phyloP scores from a whole-genome alignment of 163 green algal species.

The Volvox carteri region DNA sequence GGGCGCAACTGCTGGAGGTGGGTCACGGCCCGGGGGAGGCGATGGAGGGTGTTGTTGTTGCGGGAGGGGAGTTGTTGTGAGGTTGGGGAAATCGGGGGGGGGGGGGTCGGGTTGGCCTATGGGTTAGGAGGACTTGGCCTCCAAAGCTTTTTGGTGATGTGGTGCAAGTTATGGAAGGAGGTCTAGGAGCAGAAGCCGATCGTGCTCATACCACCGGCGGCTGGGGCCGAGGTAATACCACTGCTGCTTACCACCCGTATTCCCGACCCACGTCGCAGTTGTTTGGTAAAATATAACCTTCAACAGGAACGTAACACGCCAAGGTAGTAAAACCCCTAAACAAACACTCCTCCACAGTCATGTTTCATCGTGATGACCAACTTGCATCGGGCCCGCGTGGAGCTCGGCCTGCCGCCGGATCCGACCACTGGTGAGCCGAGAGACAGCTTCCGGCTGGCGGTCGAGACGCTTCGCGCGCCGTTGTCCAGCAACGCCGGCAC shows the following conservation, averaged over 20 bases:
- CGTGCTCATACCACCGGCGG: too few species aligned
- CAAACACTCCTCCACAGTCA: constrained; percentile 6
- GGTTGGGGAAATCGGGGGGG: neutral
- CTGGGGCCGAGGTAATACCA: too few species aligned
- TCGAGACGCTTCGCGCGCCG: neutral
- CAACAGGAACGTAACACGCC: too few species aligned
- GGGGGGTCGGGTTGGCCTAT: neutral
- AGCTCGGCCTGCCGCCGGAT: neutral
- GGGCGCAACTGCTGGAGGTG: constrained; percentile 39
- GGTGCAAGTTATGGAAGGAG: too few species aligned
- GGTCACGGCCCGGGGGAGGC: neutral
- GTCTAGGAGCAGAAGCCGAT: too few species aligned
- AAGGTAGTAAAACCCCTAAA: too few species aligned
- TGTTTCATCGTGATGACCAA: constrained; percentile 43
- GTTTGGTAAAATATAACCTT: too few species aligned
- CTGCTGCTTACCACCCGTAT: too few species aligned
- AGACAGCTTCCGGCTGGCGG: constrained; percentile 9
- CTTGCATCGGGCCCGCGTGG: constrained; percentile 1
- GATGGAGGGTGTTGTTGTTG: neutral
- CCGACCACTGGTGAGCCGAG: neutral
- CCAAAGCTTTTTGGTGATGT: too few species aligned
- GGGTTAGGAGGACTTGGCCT: too few species aligned
- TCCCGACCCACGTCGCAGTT: too few species aligned
- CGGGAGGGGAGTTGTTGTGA: neutral
- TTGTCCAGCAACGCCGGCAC: constrained; percentile 1